A percentile compares a stretch with the other conserved stretches of the same genome.
phyloP scores from a whole-genome alignment of 2,329 filamentous ascomycete species.

The Monilinia fructigena region DNA sequence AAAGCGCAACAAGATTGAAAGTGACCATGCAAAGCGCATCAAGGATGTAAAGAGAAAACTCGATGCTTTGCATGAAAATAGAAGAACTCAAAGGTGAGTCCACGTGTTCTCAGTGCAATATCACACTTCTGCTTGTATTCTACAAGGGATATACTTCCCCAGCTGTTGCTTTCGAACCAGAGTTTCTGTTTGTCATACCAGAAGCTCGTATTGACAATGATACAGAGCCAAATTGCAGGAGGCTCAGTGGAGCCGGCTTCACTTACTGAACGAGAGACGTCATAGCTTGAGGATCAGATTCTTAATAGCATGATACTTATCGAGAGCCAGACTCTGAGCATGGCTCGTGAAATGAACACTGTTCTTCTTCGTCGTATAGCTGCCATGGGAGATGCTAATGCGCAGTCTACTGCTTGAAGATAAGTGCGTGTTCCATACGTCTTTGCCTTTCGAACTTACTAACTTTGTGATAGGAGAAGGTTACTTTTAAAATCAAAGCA shows the following conservation, averaged over 20 bases:
- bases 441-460: not conserved
- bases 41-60: slow-evolving; percentile 34
- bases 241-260: slow-evolving; percentile 32
- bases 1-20: slow-evolving; percentile 36
- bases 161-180: not conserved
- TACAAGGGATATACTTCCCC: not conserved
- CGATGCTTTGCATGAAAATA: slow-evolving; percentile 30
- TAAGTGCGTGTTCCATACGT: not conserved
- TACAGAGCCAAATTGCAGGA: slow-evolving; percentile 33
- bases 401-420: not conserved
- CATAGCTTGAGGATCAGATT: slow-evolving; percentile 35
- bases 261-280: slow-evolving; percentile 35
- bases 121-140: not conserved
- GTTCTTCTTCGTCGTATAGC: slow-evolving; percentile 34
- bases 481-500: not conserved
- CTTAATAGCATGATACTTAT: slow-evolving; percentile 34
- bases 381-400: slow-evolving; percentile 27
- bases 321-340: slow-evolving; percentile 32
- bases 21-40: slow-evolving; percentile 31
- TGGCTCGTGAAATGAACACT: slow-evolving; percentile 33
- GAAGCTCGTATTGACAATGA: not conserved
- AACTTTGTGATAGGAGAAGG: not conserved
- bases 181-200: not conserved
- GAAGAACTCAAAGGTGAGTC: slow-evolving; percentile 36
- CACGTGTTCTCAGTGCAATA: not conserved